These are phyloP conservation scores for Moesziomyces parantarcticus DNA, from an alignment of 1,284 basidiomycete genomes.

Conservation along the genomic window DNA sequence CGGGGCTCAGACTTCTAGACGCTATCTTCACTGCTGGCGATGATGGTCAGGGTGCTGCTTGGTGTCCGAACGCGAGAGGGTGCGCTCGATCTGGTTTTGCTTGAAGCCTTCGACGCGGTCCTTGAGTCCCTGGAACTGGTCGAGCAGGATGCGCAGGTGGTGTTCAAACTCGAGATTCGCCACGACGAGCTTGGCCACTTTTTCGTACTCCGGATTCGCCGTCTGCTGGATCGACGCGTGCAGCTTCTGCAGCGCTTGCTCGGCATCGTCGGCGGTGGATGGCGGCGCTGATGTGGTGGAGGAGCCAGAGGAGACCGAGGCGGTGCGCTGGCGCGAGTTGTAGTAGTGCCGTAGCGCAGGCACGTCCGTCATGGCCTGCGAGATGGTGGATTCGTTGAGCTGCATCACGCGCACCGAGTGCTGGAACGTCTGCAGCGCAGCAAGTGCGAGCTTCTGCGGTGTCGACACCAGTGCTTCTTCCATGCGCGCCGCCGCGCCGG, in stretches of 20 bases:
- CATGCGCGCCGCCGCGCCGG: constrained; percentile 13
- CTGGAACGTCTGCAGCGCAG: constrained; percentile 40
- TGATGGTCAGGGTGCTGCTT: neutral
- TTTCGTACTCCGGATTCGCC: constrained; percentile 33
- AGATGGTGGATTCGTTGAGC: constrained; percentile 24
- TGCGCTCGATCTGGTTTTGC: constrained; percentile 5
- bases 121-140: constrained; percentile 30
- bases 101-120: constrained; percentile 37
- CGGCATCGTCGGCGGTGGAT: constrained; percentile 1
- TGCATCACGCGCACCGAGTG: constrained; percentile 26
- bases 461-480: constrained; percentile 35
- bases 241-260: constrained; percentile 17
- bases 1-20: neutral
- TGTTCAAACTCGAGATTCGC: constrained; percentile 41
- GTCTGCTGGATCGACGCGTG: constrained; percentile 24
- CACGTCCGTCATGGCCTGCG: constrained; percentile 32
- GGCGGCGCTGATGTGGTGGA: neutral
- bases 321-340: constrained; percentile 16
- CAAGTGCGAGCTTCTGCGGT: constrained; percentile 36
- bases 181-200: constrained; percentile 29
- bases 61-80: no score
- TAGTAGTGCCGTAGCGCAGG: constrained; percentile 45
- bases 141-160: constrained; percentile 20
- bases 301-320: neutral
- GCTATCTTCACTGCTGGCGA: neutral